phyloP scores from a whole-genome alignment of 192 early-diverging fungal species.

The Lobulomyces angularis region DNA sequence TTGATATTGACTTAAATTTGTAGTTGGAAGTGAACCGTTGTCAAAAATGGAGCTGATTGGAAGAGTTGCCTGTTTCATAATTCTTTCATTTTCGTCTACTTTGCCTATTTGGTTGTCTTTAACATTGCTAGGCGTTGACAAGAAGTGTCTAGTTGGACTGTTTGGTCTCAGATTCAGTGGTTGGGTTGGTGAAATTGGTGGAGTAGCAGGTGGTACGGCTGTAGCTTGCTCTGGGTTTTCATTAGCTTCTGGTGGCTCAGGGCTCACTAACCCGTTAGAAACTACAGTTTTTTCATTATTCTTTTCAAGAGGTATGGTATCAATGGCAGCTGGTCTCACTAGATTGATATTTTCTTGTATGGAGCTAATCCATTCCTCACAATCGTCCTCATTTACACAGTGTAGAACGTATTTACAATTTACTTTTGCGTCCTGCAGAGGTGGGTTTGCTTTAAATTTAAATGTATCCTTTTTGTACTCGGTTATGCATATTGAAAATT shows the following conservation, averaged over 20 bases:
- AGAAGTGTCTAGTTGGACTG: background rate
- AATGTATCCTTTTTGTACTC: conserved; percentile 51
- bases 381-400: conserved; percentile 76
- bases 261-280: no score
- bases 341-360: conserved; percentile 40
- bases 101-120: background rate
- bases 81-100: conserved; percentile 36
- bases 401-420: conserved; percentile 65
- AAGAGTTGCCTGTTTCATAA: conserved; percentile 29
- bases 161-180: conserved; percentile 1
- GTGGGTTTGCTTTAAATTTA: background rate
- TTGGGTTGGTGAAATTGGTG: conserved; percentile 2
- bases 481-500: conserved; percentile 75
- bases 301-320: no score
- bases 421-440: conserved; percentile 42
- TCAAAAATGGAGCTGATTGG: no score
- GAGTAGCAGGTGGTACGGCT: background rate
- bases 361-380: conserved; percentile 81
- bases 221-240: no score
- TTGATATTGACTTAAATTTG: background rate
- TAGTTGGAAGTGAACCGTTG: no score
- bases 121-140: background rate
- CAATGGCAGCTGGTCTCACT: no score
- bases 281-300: no score
- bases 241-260: no score